Evolutionary conservation across 306 rosid species (phyloP), one percentile per base, ranked within the genome.

Genomic region (Erythrophleum fordii): DNA sequence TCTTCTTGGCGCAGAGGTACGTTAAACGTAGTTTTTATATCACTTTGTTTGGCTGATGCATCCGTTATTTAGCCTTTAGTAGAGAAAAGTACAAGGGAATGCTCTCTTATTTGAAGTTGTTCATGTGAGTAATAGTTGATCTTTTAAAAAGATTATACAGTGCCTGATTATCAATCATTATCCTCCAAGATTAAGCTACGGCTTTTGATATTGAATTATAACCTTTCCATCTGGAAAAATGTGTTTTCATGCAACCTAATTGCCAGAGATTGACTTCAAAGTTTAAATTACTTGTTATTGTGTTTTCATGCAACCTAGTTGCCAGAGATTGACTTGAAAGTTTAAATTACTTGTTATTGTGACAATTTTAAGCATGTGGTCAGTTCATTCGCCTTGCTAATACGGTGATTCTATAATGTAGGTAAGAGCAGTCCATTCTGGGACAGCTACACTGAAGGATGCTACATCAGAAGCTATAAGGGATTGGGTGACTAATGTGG

Each of bases 401-500:
- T 37, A 55, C 22, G 17, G 56, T 41, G 35, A 62, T 77, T 35
- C 39, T 45, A 52, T 80, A 17, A 73, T 80, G 51, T 79, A 95
- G 99, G 99, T 95, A 66, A 89, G 96, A 81, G 69, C 98, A 14
- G 99, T 95, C 5, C 94, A 93, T 85, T 79, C 99, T 65, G 99
- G 99, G 60, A 95, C 99, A 70, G 99, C 99, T 5, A 95, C 99
- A 10, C 86, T 95, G 68, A 95, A 95, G 90, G 99, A 95, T 83
- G 99, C 99, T 41, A 95, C 99, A 12, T 95, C 99, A 22, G 98
- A 95, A 82, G 98, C 99, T 51, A 95, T 95, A 46, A 91, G 99
- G 89, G 98, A 95, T 64, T 95, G 99, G 99, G 99, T 95, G 82
- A 95, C 99, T 34, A 93, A 95, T 69, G 99, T 95, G 5, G 99